Base-by-base conservation (phyloP, 2,329 filamentous ascomycete species). In the Pyrenochaeta sp. region DNA sequence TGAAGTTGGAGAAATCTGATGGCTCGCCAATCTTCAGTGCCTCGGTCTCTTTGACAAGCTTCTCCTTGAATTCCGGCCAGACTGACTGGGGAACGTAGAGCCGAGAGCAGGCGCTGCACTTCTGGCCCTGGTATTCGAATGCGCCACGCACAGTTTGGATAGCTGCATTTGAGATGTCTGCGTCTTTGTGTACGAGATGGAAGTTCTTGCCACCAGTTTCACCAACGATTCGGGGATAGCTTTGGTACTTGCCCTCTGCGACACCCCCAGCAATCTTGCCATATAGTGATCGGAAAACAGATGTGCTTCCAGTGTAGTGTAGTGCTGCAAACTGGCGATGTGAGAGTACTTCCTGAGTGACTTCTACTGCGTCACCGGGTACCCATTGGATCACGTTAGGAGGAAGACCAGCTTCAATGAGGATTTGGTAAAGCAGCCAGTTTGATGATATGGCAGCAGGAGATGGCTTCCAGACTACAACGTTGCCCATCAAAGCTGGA, bases 391-490 rank as follows among this genome's bases (percentile, higher is more conserved):
- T 90, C 38, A 96, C 93, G 58, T 93, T 85, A 62, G 84, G 84
- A 26, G 93, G 93, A 37, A 97, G 83, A 27, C 93, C 93, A 19
- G 93, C 91, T 76, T 97, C 93, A 18, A 94, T 77, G 11, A 97
- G 81, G 69, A 96, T 95, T 69, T 92, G 82, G 78, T 96, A 92
- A 30, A 96, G 79, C 42, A 97, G 79, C 84, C 88, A 95, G 78
- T 92, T 96, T 52, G 89, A 91, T n/a, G 88, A 87, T 51, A 96
- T 88, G 24, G 92, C 89, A 11, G 80, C 87, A 58, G 93, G 90
- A 10, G 89, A 94, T n/a, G 92, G 92, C 80, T 97, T 97, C 92
- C 92, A 97, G 32, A 97, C 76, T 4, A 96, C 90, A 2, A 96
- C 93, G 72, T 97, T 97, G 45, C 92, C 92, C 79, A 96, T 86